Conservation (phyloP, 2,329 filamentous ascomycete genomes). For the Stemphylium lycopersici region DNA sequence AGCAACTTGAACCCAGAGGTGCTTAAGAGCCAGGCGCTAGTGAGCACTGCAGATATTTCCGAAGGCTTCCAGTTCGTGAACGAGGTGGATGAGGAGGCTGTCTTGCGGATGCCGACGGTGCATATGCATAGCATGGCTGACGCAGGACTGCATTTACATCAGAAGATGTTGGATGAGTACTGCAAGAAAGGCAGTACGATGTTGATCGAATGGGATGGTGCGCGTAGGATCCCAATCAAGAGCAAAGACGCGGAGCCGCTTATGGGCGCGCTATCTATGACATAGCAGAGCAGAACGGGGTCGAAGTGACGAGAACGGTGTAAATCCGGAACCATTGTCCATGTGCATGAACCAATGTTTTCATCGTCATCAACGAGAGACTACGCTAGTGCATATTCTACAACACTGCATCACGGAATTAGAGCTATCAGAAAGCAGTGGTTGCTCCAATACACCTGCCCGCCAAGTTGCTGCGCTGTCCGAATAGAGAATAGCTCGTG, state of each 20-base stretch:
- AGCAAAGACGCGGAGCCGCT: conserved; percentile 66
- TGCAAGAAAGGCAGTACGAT: conserved; percentile 61
- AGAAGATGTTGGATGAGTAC: conserved; percentile 63
- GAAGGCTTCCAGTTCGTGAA: conserved; percentile 50
- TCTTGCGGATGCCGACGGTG: conserved; percentile 65
- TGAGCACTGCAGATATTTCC: conserved; percentile 51
- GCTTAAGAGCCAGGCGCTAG: conserved; percentile 46
- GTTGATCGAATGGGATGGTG: conserved; percentile 75
- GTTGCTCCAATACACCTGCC: too few relatives aligned
- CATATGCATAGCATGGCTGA: conserved; percentile 72
- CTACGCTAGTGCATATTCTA: too few relatives aligned
- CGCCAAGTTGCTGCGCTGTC: too few relatives aligned
- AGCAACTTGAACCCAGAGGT: conserved; percentile 56
- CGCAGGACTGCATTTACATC: conserved; percentile 65
- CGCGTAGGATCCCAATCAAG: conserved; percentile 74
- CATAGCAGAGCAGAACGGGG: conserved; percentile 58
- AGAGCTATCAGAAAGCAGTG: too few relatives aligned
- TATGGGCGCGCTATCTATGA: conserved; percentile 59
- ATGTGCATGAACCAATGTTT: too few relatives aligned
- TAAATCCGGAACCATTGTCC: too few relatives aligned
- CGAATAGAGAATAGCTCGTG: too few relatives aligned
- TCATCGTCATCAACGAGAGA: too few relatives aligned
- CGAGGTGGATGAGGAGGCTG: conserved; percentile 50
- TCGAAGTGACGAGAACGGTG: conserved; percentile 43
- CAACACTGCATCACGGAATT: too few relatives aligned